Conservation (phyloP, 1,139 yeast species). For the Geotrichum australiense region DNA sequence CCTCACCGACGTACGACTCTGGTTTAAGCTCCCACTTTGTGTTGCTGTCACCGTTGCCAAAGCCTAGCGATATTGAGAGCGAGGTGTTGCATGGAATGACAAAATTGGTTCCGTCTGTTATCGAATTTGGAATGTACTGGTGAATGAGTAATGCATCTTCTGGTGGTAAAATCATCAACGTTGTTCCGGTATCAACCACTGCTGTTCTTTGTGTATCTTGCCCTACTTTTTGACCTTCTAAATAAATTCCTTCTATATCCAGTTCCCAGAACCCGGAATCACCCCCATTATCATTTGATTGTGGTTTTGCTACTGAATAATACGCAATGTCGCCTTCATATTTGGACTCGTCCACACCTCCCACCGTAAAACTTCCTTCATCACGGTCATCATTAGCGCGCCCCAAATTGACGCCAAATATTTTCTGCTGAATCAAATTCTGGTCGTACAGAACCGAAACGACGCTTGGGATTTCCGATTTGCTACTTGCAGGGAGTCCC, state of each 20-base stretch:
- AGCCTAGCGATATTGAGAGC: constrained; percentile 35
- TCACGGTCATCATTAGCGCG: constrained; percentile 38
- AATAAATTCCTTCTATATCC: constrained; percentile 36
- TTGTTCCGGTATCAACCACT: constrained; percentile 62
- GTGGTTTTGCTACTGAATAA: constrained; percentile 17
- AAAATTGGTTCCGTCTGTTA: constrained; percentile 52
- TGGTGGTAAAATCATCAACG: constrained; percentile 52
- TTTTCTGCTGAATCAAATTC: constrained; percentile 34
- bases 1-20: constrained; percentile 11
- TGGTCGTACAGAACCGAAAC: constrained; percentile 37
- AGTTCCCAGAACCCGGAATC: constrained; percentile 49
- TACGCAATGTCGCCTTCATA: constrained; percentile 42
- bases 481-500: constrained; percentile 44
- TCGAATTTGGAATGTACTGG: constrained; percentile 42
- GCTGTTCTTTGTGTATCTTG: constrained; percentile 40
- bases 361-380: constrained; percentile 52
- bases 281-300: constrained; percentile 26
- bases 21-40: constrained; percentile 45
- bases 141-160: constrained; percentile 51
- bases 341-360: constrained; percentile 38
- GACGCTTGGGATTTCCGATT: constrained; percentile 34
- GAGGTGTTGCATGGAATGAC: constrained; percentile 54
- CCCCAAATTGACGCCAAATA: constrained; percentile 42
- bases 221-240: constrained; percentile 33
- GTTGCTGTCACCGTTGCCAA: constrained; percentile 24